Conservation (phyloP, 805 yeast genomes). For the Candida coquimbonensis region DNA sequence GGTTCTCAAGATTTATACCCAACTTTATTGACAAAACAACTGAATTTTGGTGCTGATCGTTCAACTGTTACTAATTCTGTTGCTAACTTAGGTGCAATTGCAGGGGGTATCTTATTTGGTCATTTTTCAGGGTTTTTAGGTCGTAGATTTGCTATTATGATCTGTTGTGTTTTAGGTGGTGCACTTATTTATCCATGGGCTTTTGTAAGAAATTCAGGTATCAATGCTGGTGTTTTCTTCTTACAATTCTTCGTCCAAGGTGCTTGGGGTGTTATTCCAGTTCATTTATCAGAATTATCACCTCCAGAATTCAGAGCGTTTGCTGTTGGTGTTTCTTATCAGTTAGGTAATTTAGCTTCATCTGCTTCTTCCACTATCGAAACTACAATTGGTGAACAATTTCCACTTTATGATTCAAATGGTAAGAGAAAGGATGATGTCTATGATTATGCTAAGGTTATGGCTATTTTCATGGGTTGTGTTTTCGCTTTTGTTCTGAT, state of each 20-base stretch:
- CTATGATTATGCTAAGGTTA: constrained; percentile 50
- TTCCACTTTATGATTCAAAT: constrained; percentile 31
- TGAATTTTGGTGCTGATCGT: constrained; percentile 33
- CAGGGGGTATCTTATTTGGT: constrained; percentile 50
- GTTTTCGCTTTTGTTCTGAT: constrained; percentile 48
- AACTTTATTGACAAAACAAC: constrained; percentile 43
- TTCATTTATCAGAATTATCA: constrained; percentile 53
- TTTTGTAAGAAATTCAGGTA: constrained; percentile 37
- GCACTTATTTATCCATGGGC: constrained; percentile 62
- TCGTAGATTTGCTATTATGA: constrained; percentile 44
- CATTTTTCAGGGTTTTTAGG: constrained; percentile 50
- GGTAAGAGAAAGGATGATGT: constrained; percentile 27
- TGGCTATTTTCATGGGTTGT: constrained; percentile 63
- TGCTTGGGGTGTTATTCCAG: constrained; percentile 63
- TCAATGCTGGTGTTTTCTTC: constrained; percentile 55
- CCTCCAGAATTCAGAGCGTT: constrained; percentile 59
- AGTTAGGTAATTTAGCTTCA: constrained; percentile 61
- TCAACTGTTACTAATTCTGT: constrained; percentile 51
- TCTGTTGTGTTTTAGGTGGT: constrained; percentile 50
- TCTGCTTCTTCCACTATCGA: constrained; percentile 68
- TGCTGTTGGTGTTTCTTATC: constrained; percentile 57
- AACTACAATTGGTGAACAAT: constrained; percentile 51
- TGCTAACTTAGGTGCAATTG: constrained; percentile 51
- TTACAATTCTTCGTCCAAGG: constrained; percentile 62
- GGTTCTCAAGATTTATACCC: constrained; percentile 61